phyloP scores from a whole-genome alignment of 345 rosid genomes.

The Zanthoxylum bungeanum region DNA sequence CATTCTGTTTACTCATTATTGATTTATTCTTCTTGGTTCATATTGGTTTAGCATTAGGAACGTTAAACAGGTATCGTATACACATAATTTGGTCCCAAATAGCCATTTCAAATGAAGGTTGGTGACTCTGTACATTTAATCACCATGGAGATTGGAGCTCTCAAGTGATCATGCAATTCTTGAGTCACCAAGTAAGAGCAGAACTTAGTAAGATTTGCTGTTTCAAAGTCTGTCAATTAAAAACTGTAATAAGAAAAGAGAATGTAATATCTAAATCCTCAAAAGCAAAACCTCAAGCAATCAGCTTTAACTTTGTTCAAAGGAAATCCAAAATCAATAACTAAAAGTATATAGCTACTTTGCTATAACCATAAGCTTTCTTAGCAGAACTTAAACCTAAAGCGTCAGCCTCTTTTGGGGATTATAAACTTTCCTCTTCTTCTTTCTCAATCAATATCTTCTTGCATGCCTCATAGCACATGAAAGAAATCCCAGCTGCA shows the following conservation, averaged over 20 bases:
- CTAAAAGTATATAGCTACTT: neutral
- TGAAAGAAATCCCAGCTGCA: constrained; percentile 43
- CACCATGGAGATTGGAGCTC: neutral
- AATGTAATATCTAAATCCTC: neutral
- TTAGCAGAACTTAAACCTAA: neutral
- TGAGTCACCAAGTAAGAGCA: too few relatives aligned
- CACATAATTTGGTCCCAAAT: too few relatives aligned
- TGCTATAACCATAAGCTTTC: neutral
- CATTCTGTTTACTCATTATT: neutral
- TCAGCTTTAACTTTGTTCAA: neutral
- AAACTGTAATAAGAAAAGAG: neutral
- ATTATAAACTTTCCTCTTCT: constrained; percentile 17
- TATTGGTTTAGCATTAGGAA: neutral
- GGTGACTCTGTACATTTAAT: too few relatives aligned
- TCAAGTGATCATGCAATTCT: neutral
- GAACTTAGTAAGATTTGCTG: neutral
- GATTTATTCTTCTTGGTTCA: neutral
- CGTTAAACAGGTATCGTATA: too few relatives aligned
- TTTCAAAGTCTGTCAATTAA: neutral
- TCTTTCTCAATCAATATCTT: constrained; percentile 22
- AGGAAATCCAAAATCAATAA: neutral
- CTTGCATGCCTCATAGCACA: constrained; percentile 43
- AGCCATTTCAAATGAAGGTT: too few relatives aligned
- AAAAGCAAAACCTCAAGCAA: neutral
- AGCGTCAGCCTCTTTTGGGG: neutral